These are phyloP conservation scores for Fusarium ramigenum DNA, from an alignment of 2,329 filamentous ascomycete species.

Conservation along the genomic window DNA sequence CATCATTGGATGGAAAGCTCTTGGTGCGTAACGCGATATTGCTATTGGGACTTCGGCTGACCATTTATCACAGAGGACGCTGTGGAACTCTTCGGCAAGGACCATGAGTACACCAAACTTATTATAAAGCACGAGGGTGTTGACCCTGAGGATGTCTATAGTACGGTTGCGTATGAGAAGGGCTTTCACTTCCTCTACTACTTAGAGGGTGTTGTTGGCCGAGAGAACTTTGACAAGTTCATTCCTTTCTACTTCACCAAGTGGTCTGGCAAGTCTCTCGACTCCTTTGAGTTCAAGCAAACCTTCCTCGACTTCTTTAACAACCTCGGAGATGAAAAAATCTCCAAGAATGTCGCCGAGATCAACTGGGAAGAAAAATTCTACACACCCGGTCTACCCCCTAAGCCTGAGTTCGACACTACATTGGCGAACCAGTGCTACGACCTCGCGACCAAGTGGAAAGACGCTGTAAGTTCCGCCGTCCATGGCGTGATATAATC, in stretches of 20 bases:
- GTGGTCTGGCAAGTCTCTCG: slow-evolving; percentile 86
- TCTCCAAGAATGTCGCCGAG: slow-evolving; percentile 70
- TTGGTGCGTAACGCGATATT: slow-evolving; percentile 58
- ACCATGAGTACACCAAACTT: slow-evolving; percentile 93
- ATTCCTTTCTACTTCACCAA: slow-evolving; percentile 93
- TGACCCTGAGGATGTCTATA: slow-evolving; percentile 96
- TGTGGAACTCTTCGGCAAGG: slow-evolving; percentile 78
- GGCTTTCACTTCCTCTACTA: slow-evolving; percentile 94
- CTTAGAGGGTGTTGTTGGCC: slow-evolving; percentile 85
- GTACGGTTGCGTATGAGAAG: slow-evolving; percentile 92
- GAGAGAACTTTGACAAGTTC: slow-evolving; percentile 91
- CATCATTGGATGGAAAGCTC: slow-evolving; percentile 94
- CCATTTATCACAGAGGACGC: slow-evolving; percentile 68
- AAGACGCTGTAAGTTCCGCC: slow-evolving; percentile 60
- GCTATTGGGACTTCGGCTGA: slow-evolving; percentile 6
- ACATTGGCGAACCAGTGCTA: slow-evolving; percentile 88
- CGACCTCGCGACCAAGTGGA: slow-evolving; percentile 82
- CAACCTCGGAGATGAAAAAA: slow-evolving; percentile 67
- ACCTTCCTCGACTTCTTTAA: slow-evolving; percentile 88
- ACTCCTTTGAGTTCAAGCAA: slow-evolving; percentile 93
- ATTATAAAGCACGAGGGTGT: slow-evolving; percentile 87
- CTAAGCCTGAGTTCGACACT: slow-evolving; percentile 92
- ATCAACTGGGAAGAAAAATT: slow-evolving; percentile 94
- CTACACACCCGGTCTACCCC: slow-evolving; percentile 86
- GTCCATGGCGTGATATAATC: slow-evolving; percentile 7